Evolutionary conservation across 306 rosid genomes (phyloP).

Genomic region (Vigna unguiculata): DNA sequence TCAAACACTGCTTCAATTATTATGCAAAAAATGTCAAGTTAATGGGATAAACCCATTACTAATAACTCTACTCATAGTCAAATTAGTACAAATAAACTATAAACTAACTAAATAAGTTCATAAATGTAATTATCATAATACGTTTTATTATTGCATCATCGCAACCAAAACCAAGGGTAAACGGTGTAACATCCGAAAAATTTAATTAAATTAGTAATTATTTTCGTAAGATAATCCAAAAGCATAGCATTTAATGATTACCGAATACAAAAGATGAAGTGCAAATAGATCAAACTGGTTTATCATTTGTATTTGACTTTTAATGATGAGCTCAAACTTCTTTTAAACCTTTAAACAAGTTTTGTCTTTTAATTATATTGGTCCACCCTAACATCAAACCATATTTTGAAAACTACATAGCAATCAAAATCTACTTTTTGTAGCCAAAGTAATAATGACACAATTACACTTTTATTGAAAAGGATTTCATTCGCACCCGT

Average conservation of each 20-base stretch:
- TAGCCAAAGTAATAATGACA: constrained; percentile 35
- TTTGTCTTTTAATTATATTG: constrained; percentile 42
- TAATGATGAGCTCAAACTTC: constrained; percentile 47
- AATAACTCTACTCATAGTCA: too few species aligned
- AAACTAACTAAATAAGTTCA: too few species aligned
- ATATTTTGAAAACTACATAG: constrained; percentile 44
- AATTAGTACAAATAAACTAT: too few species aligned
- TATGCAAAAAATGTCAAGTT: too few species aligned
- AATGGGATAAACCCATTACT: too few species aligned
- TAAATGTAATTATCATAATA: neutral
- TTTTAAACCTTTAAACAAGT: constrained; percentile 36
- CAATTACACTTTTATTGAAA: constrained; percentile 24
- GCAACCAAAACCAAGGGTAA: too few species aligned
- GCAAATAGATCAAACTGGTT: constrained; percentile 45
- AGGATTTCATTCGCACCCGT: neutral
- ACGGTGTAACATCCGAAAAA: constrained; percentile 14
- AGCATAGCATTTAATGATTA: constrained; percentile 39
- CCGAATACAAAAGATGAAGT: constrained; percentile 39
- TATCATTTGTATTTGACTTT: constrained; percentile 54
- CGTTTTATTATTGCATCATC: constrained; percentile 4
- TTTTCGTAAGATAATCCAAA: constrained; percentile 40
- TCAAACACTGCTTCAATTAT: too few species aligned
- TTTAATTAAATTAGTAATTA: constrained; percentile 8
- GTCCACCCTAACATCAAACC: constrained; percentile 41
- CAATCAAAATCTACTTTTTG: constrained; percentile 50